Conservation (phyloP, 1,284 basidiomycete genomes). For the Microbotryum scabiosae region DNA sequence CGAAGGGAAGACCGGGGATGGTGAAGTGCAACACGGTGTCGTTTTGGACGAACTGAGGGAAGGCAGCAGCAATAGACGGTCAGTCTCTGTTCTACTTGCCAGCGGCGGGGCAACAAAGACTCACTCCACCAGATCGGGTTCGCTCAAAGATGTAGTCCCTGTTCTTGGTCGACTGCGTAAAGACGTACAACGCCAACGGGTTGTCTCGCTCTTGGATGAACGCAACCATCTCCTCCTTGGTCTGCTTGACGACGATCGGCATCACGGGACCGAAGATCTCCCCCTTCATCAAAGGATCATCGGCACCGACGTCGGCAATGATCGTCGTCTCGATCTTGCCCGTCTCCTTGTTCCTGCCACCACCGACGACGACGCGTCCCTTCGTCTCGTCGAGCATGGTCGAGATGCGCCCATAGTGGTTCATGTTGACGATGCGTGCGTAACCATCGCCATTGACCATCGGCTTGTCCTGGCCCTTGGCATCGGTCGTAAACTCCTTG, state of each 20-base stretch:
- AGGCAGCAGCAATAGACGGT: not conserved
- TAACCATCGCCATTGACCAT: constrained; percentile 30
- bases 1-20: constrained; percentile 31
- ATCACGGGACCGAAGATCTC: constrained; percentile 44
- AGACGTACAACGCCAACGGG: constrained; percentile 42
- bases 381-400: constrained; percentile 37
- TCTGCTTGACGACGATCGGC: constrained; percentile 33
- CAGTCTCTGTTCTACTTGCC: not conserved
- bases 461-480: not conserved
- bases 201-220: constrained; percentile 39
- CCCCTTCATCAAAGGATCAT: constrained; percentile 39
- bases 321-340: constrained; percentile 38
- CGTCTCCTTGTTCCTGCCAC: constrained; percentile 21
- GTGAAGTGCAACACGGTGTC: constrained; percentile 35
- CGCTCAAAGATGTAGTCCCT: constrained; percentile 32
- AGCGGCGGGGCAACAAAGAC: not conserved
- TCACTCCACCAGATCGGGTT: constrained; percentile 22
- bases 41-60: constrained; percentile 28
- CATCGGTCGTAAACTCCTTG: constrained; percentile 7
- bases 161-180: constrained; percentile 34
- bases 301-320: constrained; percentile 35
- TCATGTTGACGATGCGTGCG: constrained; percentile 38
- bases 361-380: constrained; percentile 39
- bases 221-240: constrained; percentile 17
- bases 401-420: constrained; percentile 40